Evolutionary conservation across 345 rosid genomes (phyloP).

Genomic region (Isatis tinctoria): DNA sequence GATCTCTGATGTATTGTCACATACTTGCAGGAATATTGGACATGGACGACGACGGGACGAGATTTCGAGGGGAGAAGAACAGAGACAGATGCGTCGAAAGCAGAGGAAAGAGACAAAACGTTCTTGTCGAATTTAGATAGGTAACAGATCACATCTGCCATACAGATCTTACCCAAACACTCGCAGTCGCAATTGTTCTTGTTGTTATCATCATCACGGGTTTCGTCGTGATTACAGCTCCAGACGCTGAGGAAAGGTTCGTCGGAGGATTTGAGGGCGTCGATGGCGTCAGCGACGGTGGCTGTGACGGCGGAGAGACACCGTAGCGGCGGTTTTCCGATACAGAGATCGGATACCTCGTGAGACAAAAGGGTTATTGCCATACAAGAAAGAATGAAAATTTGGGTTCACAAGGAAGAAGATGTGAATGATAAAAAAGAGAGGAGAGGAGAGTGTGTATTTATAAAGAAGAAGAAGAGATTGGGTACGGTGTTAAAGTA

Average conservation of each 20-base stretch:
- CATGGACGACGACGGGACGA: slow-evolving; percentile 48
- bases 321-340: slow-evolving; percentile 86
- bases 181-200: slow-evolving; percentile 46
- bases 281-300: slow-evolving; percentile 50
- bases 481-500: slow-evolving; percentile 27
- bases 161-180: slow-evolving; percentile 82
- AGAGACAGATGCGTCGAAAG: slow-evolving; percentile 59
- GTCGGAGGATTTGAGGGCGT: slow-evolving; percentile 54
- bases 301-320: slow-evolving; percentile 42
- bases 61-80: slow-evolving; percentile 45
- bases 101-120: slow-evolving; percentile 47
- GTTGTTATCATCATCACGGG: slow-evolving; percentile 5
- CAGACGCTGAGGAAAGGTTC: slow-evolving; percentile 68
- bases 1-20: not conserved
- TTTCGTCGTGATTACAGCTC: slow-evolving; percentile 53
- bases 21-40: slow-evolving; percentile 71
- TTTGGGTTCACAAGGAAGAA: not conserved
- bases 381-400: slow-evolving; percentile 3
- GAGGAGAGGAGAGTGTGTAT: not conserved
- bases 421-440: not conserved
- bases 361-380: slow-evolving; percentile 28
- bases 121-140: slow-evolving; percentile 49
- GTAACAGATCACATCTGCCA: slow-evolving; percentile 86
- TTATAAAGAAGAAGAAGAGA: slow-evolving; percentile 24
- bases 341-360: slow-evolving; percentile 70